Conservation (phyloP, 768 basidiomycete genomes). For the Multifurca ochricompacta region DNA sequence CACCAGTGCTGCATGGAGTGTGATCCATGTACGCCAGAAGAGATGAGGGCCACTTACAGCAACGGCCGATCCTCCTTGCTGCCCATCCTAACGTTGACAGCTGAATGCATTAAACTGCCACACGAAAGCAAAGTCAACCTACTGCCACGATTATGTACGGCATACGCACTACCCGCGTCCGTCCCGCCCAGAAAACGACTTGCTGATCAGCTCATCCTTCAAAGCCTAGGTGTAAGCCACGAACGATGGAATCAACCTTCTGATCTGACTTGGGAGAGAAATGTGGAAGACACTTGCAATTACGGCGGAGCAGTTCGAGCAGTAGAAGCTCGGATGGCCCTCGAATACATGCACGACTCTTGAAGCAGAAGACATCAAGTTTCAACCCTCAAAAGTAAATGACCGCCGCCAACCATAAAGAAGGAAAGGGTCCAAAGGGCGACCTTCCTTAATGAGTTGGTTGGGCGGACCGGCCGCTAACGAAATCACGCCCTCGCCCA, state of each 20-base stretch:
- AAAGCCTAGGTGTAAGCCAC: slow-evolving; percentile 41
- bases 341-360: slow-evolving; percentile 56
- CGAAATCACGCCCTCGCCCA: too few species aligned
- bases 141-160: background rate
- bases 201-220: slow-evolving; percentile 81
- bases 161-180: slow-evolving; percentile 68
- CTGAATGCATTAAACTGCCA: slow-evolving; percentile 65
- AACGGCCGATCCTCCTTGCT: slow-evolving; percentile 66
- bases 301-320: slow-evolving; percentile 59
- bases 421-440: background rate
- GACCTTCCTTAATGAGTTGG: background rate
- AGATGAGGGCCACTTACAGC: slow-evolving; percentile 36
- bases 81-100: slow-evolving; percentile 67
- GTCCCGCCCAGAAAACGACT: slow-evolving; percentile 76
- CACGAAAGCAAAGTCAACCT: slow-evolving; percentile 1
- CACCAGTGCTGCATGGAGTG: slow-evolving; percentile 50
- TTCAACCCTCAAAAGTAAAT: background rate
- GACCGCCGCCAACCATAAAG: background rate
- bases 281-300: slow-evolving; percentile 40
- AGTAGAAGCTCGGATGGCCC: slow-evolving; percentile 62
- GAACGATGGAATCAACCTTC: background rate
- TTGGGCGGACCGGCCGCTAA: background rate
- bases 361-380: slow-evolving; percentile 19
- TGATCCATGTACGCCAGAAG: background rate
- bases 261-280: slow-evolving; percentile 2